Conservation (phyloP, 2,329 filamentous ascomycete species). For the Sphaerulina musiva region DNA sequence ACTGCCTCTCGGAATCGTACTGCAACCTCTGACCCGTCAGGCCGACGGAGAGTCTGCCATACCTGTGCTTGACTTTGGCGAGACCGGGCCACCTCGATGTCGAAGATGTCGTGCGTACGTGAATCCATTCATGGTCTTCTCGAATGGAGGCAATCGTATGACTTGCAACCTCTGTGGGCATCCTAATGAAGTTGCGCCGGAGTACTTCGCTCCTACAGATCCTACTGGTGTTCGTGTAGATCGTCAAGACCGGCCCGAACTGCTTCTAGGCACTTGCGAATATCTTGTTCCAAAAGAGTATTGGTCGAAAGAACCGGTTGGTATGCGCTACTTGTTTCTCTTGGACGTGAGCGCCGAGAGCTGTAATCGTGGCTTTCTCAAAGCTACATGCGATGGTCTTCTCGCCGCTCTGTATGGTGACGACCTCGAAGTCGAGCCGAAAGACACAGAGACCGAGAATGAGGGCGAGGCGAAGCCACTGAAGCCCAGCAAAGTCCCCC, state of each 20-base stretch:
- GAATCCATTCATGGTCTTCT: conserved; percentile 98
- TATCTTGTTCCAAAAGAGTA: conserved; percentile 98
- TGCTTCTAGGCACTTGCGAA: conserved; percentile 87
- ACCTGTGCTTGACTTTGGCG: conserved; percentile 91
- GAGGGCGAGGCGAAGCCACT: conserved; percentile 42
- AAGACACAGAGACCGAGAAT: conserved; percentile 45
- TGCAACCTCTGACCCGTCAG: conserved; percentile 80
- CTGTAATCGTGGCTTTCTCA: conserved; percentile 81
- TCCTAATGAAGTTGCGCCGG: conserved; percentile 83
- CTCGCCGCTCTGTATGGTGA: conserved; percentile 74
- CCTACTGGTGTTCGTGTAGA: conserved; percentile 82
- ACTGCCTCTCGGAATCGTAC: conserved; percentile 75
- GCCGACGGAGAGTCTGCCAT: conserved; percentile 81
- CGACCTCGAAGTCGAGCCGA: conserved; percentile 47
- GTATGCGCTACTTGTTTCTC: conserved; percentile 79
- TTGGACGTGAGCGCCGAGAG: conserved; percentile 92
- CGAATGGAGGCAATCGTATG: conserved; percentile 87
- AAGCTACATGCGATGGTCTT: conserved; percentile 86
- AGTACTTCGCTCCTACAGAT: conserved; percentile 90
- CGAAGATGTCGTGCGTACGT: conserved; percentile 91
- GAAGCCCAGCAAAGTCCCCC: conserved; percentile 55
- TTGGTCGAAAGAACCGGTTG: conserved; percentile 90
- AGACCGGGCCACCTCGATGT: conserved; percentile 81
- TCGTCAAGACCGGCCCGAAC: conserved; percentile 78
- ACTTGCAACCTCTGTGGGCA: conserved; percentile 98